These are phyloP conservation scores for Gossypium raimondii DNA, from an alignment of 345 rosid genomes.

Conservation along the genomic window DNA sequence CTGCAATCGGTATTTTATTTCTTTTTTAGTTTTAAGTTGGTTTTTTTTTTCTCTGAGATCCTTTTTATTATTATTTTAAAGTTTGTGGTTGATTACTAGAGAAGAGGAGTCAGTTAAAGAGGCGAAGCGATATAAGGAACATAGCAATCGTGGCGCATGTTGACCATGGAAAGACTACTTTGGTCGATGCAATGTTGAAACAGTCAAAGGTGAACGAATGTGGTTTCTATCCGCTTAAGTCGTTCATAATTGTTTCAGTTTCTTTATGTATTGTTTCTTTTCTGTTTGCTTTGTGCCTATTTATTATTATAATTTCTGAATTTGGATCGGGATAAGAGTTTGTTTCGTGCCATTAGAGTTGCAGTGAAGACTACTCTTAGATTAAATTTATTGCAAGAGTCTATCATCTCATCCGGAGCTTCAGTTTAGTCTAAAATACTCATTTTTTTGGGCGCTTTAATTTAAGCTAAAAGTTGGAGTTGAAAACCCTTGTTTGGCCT, in stretches of 20 bases:
- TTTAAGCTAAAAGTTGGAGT: not conserved
- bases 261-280: not conserved
- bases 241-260: not conserved
- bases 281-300: not conserved
- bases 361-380: not conserved
- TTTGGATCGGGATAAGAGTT: not conserved
- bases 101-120: slow-evolving; percentile 64
- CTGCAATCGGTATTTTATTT: slow-evolving; percentile 45
- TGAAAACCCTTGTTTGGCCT: not conserved
- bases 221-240: not conserved
- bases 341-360: not conserved
- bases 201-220: slow-evolving; percentile 69
- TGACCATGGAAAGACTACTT: slow-evolving; percentile 95
- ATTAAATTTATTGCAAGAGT: not conserved
- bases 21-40: not conserved
- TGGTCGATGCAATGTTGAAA: slow-evolving; percentile 94
- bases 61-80: not conserved
- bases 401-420: not conserved
- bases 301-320: not conserved
- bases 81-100: slow-evolving; percentile 31
- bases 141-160: slow-evolving; percentile 97
- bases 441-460: not conserved
- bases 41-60: not conserved
- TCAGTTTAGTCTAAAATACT: not conserved
- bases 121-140: slow-evolving; percentile 79